phyloP scores from a whole-genome alignment of 345 rosid genomes.

The Acer negundo region DNA sequence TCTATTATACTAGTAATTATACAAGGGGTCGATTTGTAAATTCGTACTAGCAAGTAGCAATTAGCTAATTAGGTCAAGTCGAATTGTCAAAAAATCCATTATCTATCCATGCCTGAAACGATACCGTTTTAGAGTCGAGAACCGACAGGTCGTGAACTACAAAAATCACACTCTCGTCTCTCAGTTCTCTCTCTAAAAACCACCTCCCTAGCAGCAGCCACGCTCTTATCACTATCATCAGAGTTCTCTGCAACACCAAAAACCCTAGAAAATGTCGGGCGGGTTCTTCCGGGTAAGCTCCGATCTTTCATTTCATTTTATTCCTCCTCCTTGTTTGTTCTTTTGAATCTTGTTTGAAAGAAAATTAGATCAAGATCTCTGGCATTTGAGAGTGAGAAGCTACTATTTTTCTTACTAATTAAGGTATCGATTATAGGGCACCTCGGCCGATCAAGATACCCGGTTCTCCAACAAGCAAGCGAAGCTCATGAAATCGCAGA shows the following conservation, averaged over 20 bases:
- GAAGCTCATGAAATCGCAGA: constrained; percentile 87
- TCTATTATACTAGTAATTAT: too few species aligned
- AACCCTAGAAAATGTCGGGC: constrained; percentile 58
- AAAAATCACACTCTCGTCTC: not conserved
- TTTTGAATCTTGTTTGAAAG: not conserved
- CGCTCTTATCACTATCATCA: not conserved
- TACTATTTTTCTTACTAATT: not conserved
- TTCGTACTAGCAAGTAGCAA: too few species aligned
- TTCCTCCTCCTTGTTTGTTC: not conserved
- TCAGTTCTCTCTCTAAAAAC: not conserved
- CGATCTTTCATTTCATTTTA: not conserved
- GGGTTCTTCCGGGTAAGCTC: constrained; percentile 69
- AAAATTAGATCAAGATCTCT: constrained; percentile 37
- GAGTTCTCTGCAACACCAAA: not conserved
- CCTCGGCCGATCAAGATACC: constrained; percentile 98
- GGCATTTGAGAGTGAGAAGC: not conserved
- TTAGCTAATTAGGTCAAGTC: too few species aligned
- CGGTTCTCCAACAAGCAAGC: constrained; percentile 99
- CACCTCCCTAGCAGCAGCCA: not conserved
- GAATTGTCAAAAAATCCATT: too few species aligned
- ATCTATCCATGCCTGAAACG: not conserved
- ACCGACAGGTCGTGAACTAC: not conserved
- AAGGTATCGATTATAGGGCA: constrained; percentile 52
- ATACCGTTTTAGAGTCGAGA: not conserved
- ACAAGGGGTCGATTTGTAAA: too few species aligned